Conservation (phyloP, 257 asterid genomes). For the Fraxinus pennsylvanica region DNA sequence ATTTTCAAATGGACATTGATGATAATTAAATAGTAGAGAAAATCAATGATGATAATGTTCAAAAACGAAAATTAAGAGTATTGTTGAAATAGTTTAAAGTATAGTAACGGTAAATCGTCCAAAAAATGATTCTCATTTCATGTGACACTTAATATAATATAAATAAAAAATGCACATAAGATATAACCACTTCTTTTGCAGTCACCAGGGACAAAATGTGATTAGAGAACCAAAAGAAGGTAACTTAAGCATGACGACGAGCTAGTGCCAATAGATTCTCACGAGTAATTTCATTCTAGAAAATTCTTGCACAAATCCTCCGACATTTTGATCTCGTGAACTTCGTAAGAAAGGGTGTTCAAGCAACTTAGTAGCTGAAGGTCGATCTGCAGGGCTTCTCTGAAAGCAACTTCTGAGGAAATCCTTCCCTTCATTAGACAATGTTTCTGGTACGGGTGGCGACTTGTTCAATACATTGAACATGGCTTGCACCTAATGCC, state of each 20-base stretch:
- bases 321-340: constrained; percentile 40
- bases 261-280: constrained; percentile 27
- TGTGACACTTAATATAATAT: neutral
- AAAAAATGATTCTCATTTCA: too few relatives aligned
- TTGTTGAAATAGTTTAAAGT: too few relatives aligned
- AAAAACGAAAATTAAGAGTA: too few relatives aligned
- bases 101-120: too few relatives aligned
- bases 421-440: constrained; percentile 76
- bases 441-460: constrained; percentile 70
- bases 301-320: constrained; percentile 41
- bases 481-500: constrained; percentile 80
- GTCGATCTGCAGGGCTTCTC: constrained; percentile 72
- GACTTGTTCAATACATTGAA: constrained; percentile 67
- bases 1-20: too few relatives aligned
- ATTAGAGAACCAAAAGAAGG: neutral
- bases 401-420: constrained; percentile 70
- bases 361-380: constrained; percentile 64
- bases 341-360: constrained; percentile 63
- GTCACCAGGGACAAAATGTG: neutral
- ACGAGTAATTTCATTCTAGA: constrained; percentile 47
- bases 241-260: neutral
- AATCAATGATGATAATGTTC: too few relatives aligned
- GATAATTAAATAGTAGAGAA: too few relatives aligned
- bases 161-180: neutral
- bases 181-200: neutral